Base-by-base conservation (phyloP, 768 basidiomycete species). In the Suillus discolor region DNA sequence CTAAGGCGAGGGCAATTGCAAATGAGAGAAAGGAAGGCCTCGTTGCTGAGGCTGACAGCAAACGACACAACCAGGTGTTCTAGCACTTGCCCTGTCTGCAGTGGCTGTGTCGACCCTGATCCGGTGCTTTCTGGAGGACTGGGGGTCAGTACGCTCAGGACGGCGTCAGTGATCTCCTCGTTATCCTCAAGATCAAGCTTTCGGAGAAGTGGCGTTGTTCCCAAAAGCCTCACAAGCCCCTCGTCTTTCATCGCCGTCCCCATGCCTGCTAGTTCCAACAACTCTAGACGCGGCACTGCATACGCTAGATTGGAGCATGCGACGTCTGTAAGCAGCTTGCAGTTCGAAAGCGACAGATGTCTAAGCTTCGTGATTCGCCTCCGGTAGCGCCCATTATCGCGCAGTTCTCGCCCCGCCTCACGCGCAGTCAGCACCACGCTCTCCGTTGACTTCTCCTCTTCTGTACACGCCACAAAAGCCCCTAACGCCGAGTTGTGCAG, bases 151-250 rank as follows among this genome's bases (percentile, higher is more conserved):
- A 81, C 80, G 23, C 80, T 79, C 31, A 97, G 74, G n/a, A 95
- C 83, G 3, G 81, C 78, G 74, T 97, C 94, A 1, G 86, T 90
- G 62, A 96, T 85, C 20, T 88, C 84, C 15, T 77, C 75, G 7
- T 93, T 93, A 68, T 94, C 92, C 72, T 97, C 96, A n/a, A 97
- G 79, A 74, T 97, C 96, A 47, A 97, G 78, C 54, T 86, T 86
- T 63, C 88, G 83, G 57, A 97, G 87, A 66, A 82, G 75, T 1
- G 91, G 91, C 3, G 89, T 89, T 16, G 89, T 90, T 54, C 77
- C 78, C 42, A 97, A 78, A 25, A 97, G 81, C 51, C 82, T 82
- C 20, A 93, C 78, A 8, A 97, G 78, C n/a, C 94, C 94, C 3
- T 85, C 85, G 67, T 93, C 88, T 67, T 83, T 85, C 67, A 96